phyloP scores from a whole-genome alignment of 2,329 filamentous ascomycete genomes.

The Hypocrella siamensis region DNA sequence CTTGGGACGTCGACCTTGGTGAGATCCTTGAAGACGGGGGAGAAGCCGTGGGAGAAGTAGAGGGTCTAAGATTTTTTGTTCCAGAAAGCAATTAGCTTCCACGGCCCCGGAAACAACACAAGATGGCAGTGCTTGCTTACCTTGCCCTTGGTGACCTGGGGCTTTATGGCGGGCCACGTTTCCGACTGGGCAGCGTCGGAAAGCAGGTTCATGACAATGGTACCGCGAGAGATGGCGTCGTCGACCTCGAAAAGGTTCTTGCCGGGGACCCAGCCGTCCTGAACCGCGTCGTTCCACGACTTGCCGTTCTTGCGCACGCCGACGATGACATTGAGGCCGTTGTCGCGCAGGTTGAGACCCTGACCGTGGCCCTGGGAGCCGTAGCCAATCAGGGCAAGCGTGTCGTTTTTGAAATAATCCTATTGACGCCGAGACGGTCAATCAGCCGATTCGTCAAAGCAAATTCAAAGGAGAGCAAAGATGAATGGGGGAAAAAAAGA shows the following conservation, averaged over 20 bases:
- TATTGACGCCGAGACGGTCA: no score
- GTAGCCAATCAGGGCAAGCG: constrained; percentile 96
- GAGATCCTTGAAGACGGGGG: constrained; percentile 97
- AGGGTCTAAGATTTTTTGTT: constrained; percentile 49
- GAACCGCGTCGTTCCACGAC: constrained; percentile 93
- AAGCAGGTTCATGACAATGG: constrained; percentile 98
- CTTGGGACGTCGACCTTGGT: constrained; percentile 96
- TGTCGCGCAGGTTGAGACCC: constrained; percentile 98
- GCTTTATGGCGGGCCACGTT: constrained; percentile 98
- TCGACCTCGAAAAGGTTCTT: constrained; percentile 99
- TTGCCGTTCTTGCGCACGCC: constrained; percentile 97
- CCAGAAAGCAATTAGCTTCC: not conserved
- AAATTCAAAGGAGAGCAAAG: no score
- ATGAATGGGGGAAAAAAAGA: no score
- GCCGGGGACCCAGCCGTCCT: constrained; percentile 96
- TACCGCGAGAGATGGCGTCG: constrained; percentile 84
- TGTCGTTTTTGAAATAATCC: constrained; percentile 99
- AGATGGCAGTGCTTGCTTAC: constrained; percentile 38
- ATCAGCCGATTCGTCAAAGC: no score
- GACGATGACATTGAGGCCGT: constrained; percentile 97
- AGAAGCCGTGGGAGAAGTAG: constrained; percentile 99
- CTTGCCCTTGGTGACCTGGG: constrained; percentile 97
- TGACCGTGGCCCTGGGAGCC: constrained; percentile 96
- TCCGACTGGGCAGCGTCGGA: constrained; percentile 94
- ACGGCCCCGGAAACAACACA: not conserved